These are phyloP conservation scores for Pistacia atlantica DNA, from an alignment of 345 rosid species.

Conservation along the genomic window DNA sequence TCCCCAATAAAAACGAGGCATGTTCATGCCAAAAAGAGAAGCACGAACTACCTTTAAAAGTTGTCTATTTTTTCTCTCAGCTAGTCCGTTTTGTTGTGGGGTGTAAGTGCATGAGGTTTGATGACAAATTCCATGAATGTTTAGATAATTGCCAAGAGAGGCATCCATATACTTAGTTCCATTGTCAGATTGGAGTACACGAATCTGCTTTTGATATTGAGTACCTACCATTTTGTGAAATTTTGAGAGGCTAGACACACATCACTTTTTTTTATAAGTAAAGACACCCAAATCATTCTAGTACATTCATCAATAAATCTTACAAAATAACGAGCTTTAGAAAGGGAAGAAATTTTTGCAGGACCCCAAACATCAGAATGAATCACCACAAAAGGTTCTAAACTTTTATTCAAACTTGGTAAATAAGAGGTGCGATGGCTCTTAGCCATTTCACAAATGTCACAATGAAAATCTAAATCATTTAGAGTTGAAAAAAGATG, in stretches of 20 bases:
- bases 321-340: not conserved
- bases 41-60: not conserved
- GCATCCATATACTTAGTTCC: not conserved
- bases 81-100: slow-evolving; percentile 3
- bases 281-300: not conserved
- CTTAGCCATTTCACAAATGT: not conserved
- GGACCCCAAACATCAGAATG: slow-evolving; percentile 5
- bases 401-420: no score
- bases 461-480: no score
- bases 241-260: not conserved
- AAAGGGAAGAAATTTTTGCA: not conserved
- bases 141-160: not conserved
- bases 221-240: not conserved
- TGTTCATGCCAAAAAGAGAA: not conserved
- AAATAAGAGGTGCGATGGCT: not conserved
- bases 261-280: not conserved
- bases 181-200: not conserved
- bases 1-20: no score
- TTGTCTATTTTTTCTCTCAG: not conserved
- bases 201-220: not conserved
- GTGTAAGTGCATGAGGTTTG: slow-evolving; percentile 5
- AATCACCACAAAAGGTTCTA: not conserved
- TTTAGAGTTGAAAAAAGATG: no score
- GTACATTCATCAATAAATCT: slow-evolving; percentile 16
- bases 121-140: not conserved